Evolutionary conservation across 202 grass and related monocot species (phyloP).

Genomic region (Zizania palustris): DNA sequence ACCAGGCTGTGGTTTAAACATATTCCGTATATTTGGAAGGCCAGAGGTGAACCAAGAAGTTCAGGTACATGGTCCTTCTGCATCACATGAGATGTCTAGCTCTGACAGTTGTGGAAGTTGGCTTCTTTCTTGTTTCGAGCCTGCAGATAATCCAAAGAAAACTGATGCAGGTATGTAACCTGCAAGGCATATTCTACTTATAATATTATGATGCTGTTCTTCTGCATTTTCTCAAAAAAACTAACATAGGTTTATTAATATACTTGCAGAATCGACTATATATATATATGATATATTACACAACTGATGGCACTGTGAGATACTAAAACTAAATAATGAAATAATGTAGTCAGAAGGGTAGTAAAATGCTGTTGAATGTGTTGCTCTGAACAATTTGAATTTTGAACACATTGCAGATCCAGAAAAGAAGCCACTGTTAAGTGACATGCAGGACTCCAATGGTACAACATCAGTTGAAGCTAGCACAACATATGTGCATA

Average conservation of each 20-base stretch:
- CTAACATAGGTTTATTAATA: not conserved
- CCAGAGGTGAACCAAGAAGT: constrained; percentile 40
- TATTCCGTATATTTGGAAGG: constrained; percentile 70
- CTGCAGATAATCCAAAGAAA: constrained; percentile 47
- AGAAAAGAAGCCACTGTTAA: constrained; percentile 12
- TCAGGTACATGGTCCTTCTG: constrained; percentile 35
- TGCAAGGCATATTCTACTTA: constrained; percentile 1
- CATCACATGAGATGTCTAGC: constrained; percentile 20
- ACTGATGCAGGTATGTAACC: constrained; percentile 38
- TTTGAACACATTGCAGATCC: constrained; percentile 37
- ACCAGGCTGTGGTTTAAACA: constrained; percentile 71
- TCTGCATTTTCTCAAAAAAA: not conserved
- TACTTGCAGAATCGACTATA: not conserved
- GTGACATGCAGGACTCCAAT: not conserved
- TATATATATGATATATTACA: not conserved
- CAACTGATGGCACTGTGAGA: not conserved
- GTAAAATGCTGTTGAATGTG: not conserved
- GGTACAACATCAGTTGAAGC: not conserved
- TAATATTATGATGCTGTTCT: not conserved
- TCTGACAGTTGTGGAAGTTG: constrained; percentile 55
- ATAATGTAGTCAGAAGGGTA: not conserved
- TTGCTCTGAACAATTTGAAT: constrained; percentile 25
- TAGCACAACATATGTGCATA: not conserved
- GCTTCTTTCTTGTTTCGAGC: constrained; percentile 67
- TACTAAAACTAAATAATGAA: not conserved